Percentiles rank a stretch among this genome's conserved stretches.
Evolutionary conservation across 2,329 filamentous ascomycete genomes (phyloP).

Genomic region (Macrophomina pseudophaseolina): DNA sequence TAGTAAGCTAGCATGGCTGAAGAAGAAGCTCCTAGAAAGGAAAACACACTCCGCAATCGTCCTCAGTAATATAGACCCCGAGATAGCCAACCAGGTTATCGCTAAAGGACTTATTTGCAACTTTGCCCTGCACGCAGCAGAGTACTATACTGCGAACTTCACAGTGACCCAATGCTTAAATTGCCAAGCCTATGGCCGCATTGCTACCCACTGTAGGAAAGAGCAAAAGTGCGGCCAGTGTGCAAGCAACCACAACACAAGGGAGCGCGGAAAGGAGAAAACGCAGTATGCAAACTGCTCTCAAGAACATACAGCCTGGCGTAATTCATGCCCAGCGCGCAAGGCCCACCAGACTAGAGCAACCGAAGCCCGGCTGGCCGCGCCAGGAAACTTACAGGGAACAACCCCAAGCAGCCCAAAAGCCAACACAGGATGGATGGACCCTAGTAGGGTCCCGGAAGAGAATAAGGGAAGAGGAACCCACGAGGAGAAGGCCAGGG

Average conservation of each 20-base stretch:
- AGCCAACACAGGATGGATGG: too few species aligned
- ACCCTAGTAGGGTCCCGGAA: too few species aligned
- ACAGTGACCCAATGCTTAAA: constrained; percentile 1
- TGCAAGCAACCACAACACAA: not conserved
- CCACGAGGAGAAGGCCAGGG: too few species aligned
- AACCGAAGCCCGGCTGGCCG: too few species aligned
- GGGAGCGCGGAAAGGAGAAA: not conserved
- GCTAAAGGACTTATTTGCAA: not conserved
- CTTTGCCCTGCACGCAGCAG: not conserved
- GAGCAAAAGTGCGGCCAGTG: not conserved
- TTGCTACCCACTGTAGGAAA: not conserved
- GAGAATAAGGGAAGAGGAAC: too few species aligned
- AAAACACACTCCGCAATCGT: not conserved
- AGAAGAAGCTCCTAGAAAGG: not conserved
- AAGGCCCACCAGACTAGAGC: not conserved
- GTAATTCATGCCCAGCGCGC: not conserved
- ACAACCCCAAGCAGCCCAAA: too few species aligned
- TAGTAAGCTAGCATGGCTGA: not conserved
- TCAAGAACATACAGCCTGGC: not conserved
- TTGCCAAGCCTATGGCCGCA: not conserved
- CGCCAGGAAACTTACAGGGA: too few species aligned
- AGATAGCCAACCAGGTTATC: not conserved
- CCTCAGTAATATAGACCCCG: not conserved
- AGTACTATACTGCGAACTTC: not conserved
- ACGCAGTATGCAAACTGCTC: not conserved